Evolutionary conservation across 352 stramenopile species (phyloP).

Genomic region (Thalassiosira mediterranea): DNA sequence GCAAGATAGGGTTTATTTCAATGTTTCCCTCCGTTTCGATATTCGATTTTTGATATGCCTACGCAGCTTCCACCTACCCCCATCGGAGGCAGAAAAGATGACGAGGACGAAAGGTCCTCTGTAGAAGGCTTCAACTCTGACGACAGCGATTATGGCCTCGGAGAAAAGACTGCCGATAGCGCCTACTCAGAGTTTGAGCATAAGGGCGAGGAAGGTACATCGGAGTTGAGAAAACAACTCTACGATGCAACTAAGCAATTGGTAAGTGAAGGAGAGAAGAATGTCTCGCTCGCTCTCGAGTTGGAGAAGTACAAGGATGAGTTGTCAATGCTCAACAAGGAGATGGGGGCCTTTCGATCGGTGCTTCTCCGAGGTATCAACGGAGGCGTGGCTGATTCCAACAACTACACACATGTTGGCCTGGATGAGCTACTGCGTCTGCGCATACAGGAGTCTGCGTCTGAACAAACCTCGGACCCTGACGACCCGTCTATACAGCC

Average conservation of each 20-base stretch:
- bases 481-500: slow-evolving; percentile 6
- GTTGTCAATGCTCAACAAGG: slow-evolving; percentile 14
- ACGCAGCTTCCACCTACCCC: neutral
- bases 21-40: no score
- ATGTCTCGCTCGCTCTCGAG: slow-evolving; percentile 36
- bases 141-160: no score
- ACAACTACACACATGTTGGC: slow-evolving; percentile 45
- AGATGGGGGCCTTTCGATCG: slow-evolving; percentile 29
- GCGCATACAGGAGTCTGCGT: slow-evolving; percentile 41
- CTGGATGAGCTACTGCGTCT: slow-evolving; percentile 46
- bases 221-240: slow-evolving; percentile 9
- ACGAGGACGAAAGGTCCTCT: neutral
- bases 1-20: no score
- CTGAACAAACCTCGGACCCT: slow-evolving; percentile 1
- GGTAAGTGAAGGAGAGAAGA: slow-evolving; percentile 48
- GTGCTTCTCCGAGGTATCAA: slow-evolving; percentile 47
- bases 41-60: no score
- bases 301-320: slow-evolving; percentile 52
- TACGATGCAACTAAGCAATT: slow-evolving; percentile 30
- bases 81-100: neutral
- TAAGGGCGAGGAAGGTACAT: neutral
- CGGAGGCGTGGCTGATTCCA: slow-evolving; percentile 34
- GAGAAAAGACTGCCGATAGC: neutral
- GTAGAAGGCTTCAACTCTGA: neutral
- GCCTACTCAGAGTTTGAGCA: slow-evolving; percentile 6